phyloP scores from a whole-genome alignment of 495 filamentous ascomycete genomes.

The Aspergillus ostianus region DNA sequence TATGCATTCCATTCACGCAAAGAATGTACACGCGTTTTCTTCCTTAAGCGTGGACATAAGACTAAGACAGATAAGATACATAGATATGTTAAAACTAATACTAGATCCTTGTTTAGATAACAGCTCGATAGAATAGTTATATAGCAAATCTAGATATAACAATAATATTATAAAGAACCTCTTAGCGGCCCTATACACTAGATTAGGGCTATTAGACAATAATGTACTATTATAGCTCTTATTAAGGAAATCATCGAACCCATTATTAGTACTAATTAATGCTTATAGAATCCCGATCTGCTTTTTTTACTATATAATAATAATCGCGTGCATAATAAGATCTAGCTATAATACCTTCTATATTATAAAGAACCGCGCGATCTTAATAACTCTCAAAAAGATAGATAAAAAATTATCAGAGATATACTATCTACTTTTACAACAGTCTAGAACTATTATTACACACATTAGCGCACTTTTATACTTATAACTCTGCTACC shows the following conservation, averaged over 20 bases:
- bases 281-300: neutral
- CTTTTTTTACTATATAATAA: neutral
- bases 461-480: slow-evolving; percentile 13
- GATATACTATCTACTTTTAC: neutral
- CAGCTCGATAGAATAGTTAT: no score
- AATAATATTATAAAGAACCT: no score
- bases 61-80: neutral
- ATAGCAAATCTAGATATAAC: no score
- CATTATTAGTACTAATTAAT: neutral
- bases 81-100: no score
- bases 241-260: neutral
- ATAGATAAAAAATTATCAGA: slow-evolving; percentile 6
- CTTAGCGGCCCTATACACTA: no score
- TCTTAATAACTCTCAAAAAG: slow-evolving; percentile 12
- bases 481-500: neutral
- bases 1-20: neutral
- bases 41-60: neutral
- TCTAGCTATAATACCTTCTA: slow-evolving; percentile 12
- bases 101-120: no score
- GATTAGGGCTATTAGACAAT: no score
- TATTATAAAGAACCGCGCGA: slow-evolving; percentile 15
- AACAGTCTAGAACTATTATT: slow-evolving; percentile 4
- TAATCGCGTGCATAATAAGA: neutral
- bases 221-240: neutral
- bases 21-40: no score